phyloP scores from a whole-genome alignment of 371 early-diverging fungal species.

The Caulochytrium protostelioides region DNA sequence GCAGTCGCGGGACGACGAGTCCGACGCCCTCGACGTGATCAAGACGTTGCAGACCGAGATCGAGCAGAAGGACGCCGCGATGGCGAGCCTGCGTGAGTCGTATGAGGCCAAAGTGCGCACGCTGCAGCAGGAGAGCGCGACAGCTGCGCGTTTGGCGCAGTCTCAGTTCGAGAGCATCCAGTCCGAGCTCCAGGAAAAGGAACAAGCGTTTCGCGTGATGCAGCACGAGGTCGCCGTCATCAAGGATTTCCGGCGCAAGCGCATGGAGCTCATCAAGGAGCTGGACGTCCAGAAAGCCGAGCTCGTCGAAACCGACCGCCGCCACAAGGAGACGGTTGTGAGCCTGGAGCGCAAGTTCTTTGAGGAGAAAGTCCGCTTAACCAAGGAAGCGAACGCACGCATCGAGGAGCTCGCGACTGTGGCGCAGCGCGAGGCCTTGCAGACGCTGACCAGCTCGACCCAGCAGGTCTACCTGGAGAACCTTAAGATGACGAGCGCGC shows the following conservation, averaged over 20 bases:
- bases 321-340: conserved; percentile 20
- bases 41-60: too few species aligned
- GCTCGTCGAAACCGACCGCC: conserved; percentile 21
- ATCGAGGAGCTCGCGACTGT: conserved; percentile 27
- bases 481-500: conserved; percentile 24
- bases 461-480: conserved; percentile 31
- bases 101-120: too few species aligned
- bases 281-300: conserved; percentile 22
- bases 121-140: too few species aligned
- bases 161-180: too few species aligned
- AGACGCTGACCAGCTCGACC: conserved; percentile 23
- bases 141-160: too few species aligned
- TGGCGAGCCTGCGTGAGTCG: too few species aligned
- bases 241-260: conserved; percentile 30
- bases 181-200: conserved; percentile 29
- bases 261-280: conserved; percentile 24
- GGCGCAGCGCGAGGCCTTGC: conserved; percentile 29
- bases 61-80: too few species aligned
- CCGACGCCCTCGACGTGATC: too few species aligned
- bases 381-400: conserved; percentile 26
- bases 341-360: conserved; percentile 8
- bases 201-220: conserved; percentile 23
- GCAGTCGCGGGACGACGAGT: too few species aligned
- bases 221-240: conserved; percentile 28
- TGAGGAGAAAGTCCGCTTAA: conserved; percentile 19